Conservation (phyloP, 2,329 filamentous ascomycete species). For the Aureobasidium namibiae region DNA sequence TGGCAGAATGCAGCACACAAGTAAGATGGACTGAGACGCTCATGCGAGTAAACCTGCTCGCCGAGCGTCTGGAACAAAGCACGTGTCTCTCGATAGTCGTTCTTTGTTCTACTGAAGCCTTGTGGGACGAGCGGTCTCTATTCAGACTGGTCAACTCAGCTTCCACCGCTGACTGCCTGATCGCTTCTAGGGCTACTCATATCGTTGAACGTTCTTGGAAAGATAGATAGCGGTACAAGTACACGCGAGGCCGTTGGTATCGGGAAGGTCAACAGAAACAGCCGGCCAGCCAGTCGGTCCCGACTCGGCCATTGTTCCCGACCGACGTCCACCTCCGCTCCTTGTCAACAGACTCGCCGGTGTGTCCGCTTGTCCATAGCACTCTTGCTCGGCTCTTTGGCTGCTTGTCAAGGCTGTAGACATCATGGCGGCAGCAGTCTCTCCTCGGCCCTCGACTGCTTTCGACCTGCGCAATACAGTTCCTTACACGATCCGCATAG, state of each 20-base stretch:
- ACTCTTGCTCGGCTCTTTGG: neutral
- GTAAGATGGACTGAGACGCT: neutral
- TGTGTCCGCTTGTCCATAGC: slow-evolving; percentile 4
- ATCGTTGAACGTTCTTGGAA: neutral
- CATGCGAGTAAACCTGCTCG: neutral
- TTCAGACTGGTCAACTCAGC: neutral
- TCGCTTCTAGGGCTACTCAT: neutral
- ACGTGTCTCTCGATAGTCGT: neutral
- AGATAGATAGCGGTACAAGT: neutral
- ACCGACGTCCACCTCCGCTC: neutral
- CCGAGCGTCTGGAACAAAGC: neutral
- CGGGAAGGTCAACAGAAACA: neutral
- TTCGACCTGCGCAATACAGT: slow-evolving; percentile 11
- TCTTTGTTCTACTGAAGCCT: neutral
- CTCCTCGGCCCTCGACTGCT: neutral
- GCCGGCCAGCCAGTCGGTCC: neutral
- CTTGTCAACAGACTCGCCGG: neutral
- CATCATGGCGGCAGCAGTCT: slow-evolving; percentile 10
- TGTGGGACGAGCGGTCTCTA: neutral
- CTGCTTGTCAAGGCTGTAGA: neutral
- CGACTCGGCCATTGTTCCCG: neutral
- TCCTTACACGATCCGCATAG: slow-evolving; percentile 12
- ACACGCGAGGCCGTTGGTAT: neutral
- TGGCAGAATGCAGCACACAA: too few species aligned
- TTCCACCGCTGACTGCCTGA: neutral